Evolutionary conservation across 495 filamentous ascomycete genomes (phyloP), one percentile per base, ranked within the genome.

Genomic region (Penicillium malachiteum): DNA sequence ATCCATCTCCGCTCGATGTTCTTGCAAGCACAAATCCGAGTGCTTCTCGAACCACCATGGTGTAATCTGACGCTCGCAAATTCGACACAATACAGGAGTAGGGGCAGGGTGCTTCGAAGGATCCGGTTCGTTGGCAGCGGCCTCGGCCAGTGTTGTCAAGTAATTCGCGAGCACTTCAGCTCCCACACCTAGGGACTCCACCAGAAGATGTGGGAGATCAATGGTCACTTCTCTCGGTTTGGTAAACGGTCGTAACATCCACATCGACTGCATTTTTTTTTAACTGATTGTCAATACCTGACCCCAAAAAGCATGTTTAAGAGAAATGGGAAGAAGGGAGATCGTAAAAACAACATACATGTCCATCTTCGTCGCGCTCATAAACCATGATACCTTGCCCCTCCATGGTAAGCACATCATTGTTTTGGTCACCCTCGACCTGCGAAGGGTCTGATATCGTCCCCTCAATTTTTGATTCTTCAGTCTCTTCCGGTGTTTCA

Each of bases 21-120:
- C 94, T 68, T 97, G 91, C 50, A 96, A 77, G 66, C 94, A 98
- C 9, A 97, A 81, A 58, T 98, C 94, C 0, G 94, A 96, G 66
- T 98, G 94, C 70, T 97, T 97, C 71, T 97, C 92, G 62, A 98
- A 98, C 95, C 94, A 97, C 94, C 94, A 98, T 13, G 94, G 91
- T n/a, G 89, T 89, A 40, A 98, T 96, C 57, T 96, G 90, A 43
- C 95, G 90, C 66, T 98, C 94, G 65, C 94, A 98, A 56, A 98
- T 97, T 37, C 94, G 90, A 71, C 94, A 98, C 26, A 98, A 82
- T 8, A 97, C 87, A 1, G 92, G 91, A 6, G 85, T 83, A 2
- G 94, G 95, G 7, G 91, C 90, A n/a, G 91, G 86, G 67, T 91
- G 86, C 60, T 87, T 84, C 40, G 78, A 84, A 16, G 90, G 88